phyloP scores from a whole-genome alignment of 164 flowering plant genomes.

The Hamamelis virginiana region DNA sequence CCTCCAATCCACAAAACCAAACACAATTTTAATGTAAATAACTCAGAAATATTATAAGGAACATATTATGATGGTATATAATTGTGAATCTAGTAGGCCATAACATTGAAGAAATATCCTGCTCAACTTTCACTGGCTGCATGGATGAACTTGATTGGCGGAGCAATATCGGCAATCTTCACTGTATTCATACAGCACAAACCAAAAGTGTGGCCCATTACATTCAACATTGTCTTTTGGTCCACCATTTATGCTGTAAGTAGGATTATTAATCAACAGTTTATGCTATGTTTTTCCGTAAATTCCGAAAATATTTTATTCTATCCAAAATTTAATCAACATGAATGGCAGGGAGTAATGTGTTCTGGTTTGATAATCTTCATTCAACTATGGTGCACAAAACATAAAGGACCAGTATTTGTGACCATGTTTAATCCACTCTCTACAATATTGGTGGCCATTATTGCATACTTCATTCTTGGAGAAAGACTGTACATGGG shows the following conservation, averaged over 20 bases:
- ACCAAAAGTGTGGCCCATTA: slow-evolving; percentile 55
- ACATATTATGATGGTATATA: too few species aligned
- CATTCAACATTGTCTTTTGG: slow-evolving; percentile 64
- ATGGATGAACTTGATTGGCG: slow-evolving; percentile 84
- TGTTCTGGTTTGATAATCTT: slow-evolving; percentile 55
- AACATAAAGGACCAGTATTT: slow-evolving; percentile 76
- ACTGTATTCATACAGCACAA: slow-evolving; percentile 42
- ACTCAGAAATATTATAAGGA: too few species aligned
- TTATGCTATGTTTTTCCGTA: too few species aligned
- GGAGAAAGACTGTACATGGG: slow-evolving; percentile 69
- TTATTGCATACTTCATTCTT: slow-evolving; percentile 64
- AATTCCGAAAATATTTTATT: too few species aligned
- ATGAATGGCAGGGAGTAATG: slow-evolving; percentile 60
- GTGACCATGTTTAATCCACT: slow-evolving; percentile 88
- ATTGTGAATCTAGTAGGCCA: slow-evolving; percentile 38
- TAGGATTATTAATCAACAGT: too few species aligned
- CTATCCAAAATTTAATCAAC: too few species aligned
- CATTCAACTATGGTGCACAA: slow-evolving; percentile 76
- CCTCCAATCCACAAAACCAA: too few species aligned
- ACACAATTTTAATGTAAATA: too few species aligned
- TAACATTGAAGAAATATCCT: slow-evolving; percentile 72
- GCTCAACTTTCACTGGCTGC: slow-evolving; percentile 76
- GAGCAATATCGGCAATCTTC: slow-evolving; percentile 76
- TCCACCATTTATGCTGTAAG: slow-evolving; percentile 62
- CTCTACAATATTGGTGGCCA: slow-evolving; percentile 56